Percentiles rank a stretch among this genome's conserved stretches.
phyloP scores from a whole-genome alignment of 768 basidiomycete species.

The Lactarius psammicola region DNA sequence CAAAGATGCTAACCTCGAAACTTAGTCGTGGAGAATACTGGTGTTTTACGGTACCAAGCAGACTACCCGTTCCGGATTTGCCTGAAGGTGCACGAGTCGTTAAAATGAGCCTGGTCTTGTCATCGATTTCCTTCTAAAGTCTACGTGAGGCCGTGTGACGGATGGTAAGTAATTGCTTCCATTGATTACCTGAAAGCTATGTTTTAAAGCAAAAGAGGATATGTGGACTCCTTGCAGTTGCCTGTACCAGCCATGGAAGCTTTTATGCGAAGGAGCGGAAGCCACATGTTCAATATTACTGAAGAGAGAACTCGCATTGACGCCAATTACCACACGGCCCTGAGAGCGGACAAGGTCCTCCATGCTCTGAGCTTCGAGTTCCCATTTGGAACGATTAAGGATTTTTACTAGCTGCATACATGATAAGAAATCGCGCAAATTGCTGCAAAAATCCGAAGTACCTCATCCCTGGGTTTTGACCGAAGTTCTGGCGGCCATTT shows the following conservation, averaged over 20 bases:
- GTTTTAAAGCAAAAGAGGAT: conserved; percentile 41
- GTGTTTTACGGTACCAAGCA: conserved; percentile 72
- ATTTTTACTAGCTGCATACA: conserved; percentile 45
- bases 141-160: conserved; percentile 15
- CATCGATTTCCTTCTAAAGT: conserved; percentile 47
- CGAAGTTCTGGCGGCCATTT: conserved; percentile 48
- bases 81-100: conserved; percentile 38
- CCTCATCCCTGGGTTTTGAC: conserved; percentile 48
- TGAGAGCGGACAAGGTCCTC: conserved; percentile 45
- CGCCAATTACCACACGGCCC: conserved; percentile 44
- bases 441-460: conserved; percentile 30
- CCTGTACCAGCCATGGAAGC: conserved; percentile 31
- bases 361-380: conserved; percentile 40
- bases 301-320: conserved; percentile 53
- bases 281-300: conserved; percentile 32
- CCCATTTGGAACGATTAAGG: conserved; percentile 42
- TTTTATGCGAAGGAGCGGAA: not conserved
- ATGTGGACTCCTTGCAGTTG: conserved; percentile 39
- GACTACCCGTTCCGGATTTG: conserved; percentile 8
- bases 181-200: conserved; percentile 44
- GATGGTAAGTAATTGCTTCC: not conserved
- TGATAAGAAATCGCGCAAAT: conserved; percentile 2
- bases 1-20: conserved; percentile 37
- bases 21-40: conserved; percentile 66
- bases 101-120: conserved; percentile 45